phyloP scores from a whole-genome alignment of 495 filamentous ascomycete species.

The Penicillium robsamsonii region DNA sequence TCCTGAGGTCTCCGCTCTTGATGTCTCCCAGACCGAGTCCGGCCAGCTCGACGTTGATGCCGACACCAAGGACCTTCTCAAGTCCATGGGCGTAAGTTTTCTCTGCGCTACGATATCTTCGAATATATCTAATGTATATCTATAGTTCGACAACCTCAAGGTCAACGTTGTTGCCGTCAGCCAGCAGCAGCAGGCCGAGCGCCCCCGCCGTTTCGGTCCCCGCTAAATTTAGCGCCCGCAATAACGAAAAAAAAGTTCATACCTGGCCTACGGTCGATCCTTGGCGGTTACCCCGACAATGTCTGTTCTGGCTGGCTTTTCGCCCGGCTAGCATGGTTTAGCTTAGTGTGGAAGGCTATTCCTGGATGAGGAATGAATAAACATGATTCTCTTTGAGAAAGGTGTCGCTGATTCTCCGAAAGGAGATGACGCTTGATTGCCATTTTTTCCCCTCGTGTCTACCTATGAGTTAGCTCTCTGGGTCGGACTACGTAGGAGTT shows the following conservation, averaged over 20 bases:
- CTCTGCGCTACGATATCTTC: neutral
- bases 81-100: conserved; percentile 89
- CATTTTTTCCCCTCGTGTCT: conserved; percentile 53
- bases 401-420: conserved; percentile 84
- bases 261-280: conserved; percentile 36
- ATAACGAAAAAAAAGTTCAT: conserved; percentile 31
- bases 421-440: conserved; percentile 89
- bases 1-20: conserved; percentile 95
- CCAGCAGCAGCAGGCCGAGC: conserved; percentile 80
- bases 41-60: conserved; percentile 91
- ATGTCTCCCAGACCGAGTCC: conserved; percentile 89
- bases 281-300: conserved; percentile 32
- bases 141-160: conserved; percentile 92
- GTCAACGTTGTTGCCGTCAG: conserved; percentile 88
- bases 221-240: conserved; percentile 33
- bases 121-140: conserved; percentile 10
- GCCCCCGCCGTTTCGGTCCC: conserved; percentile 65
- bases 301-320: conserved; percentile 25
- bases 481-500: conserved; percentile 26
- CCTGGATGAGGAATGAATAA: conserved; percentile 55
- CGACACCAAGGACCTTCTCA: conserved; percentile 98
- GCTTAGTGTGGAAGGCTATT: conserved; percentile 33
- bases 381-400: conserved; percentile 59
- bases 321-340: conserved; percentile 33
- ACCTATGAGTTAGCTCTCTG: conserved; percentile 12